Base-by-base conservation (phyloP, 306 rosid genomes). In the Parietaria judaica region DNA sequence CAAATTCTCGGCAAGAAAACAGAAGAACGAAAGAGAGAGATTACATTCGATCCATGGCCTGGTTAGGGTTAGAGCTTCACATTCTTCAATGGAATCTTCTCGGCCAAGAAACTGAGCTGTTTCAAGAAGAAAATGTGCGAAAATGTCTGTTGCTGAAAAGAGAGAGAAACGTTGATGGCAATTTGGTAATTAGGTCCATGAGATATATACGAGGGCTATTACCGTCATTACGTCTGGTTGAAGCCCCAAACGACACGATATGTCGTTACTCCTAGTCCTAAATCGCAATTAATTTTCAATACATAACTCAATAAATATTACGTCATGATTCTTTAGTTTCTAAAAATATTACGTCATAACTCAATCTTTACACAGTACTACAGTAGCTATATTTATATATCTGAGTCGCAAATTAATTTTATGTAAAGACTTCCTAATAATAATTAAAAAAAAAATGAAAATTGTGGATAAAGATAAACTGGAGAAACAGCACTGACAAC, bases 1-100 rank as follows among this genome's bases (percentile, higher is more conserved):
- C 13, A 17, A 56, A 53, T 11, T 15, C 53, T n/a, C 13, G 59
- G 51, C 68, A 49, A 54, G 71, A 74, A 69, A 44, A 48, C 23
- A 34, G 43, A 55, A 52, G 59, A 62, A 56, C 23, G 14, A 35
- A 7, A 36, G 12, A 43, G 34, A 58, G 51, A 44, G 64, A 14
- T 60, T 41, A 43, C 64, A 44, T 60, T 43, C 36, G 7, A 44
- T 44, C 45, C 52, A 60, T 60, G 8, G 3, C 34, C 10, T 4
- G 36, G 16, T 60, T 60, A 11, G 15, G 7, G 12, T 51, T 47
- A 60, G 45, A 31, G 70, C 13, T 49, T n/a, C 14, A 49, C 50
- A 43, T 60, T 74, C 65, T 13, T 67, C 54, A 23, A 36, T 57
- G 41, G 52, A 34, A 8, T 11, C 3, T 44, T 53, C 5, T 51